These are phyloP conservation scores for Penicillium diatomitis DNA, from an alignment of 495 filamentous ascomycete species.

Conservation along the genomic window DNA sequence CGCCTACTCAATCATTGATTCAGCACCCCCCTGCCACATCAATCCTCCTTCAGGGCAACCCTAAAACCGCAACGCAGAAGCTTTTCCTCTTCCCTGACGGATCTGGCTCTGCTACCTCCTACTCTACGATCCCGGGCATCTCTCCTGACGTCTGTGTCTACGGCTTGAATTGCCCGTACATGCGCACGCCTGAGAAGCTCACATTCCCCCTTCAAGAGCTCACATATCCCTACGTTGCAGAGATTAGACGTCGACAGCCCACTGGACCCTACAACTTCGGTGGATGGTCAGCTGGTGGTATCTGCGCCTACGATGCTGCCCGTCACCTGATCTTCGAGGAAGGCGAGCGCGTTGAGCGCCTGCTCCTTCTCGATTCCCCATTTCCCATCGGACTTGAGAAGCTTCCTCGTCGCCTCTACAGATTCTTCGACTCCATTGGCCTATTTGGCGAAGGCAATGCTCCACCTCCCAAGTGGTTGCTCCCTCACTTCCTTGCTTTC, in stretches of 20 bases:
- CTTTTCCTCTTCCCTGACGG: conserved; percentile 46
- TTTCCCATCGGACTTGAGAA: conserved; percentile 70
- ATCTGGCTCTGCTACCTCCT: conserved; percentile 47
- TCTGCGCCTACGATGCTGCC: conserved; percentile 77
- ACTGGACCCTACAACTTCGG: conserved; percentile 61
- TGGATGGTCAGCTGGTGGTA: conserved; percentile 81
- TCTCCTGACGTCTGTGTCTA: conserved; percentile 47
- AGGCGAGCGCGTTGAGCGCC: conserved; percentile 59
- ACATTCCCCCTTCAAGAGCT: conserved; percentile 47
- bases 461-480: conserved; percentile 66
- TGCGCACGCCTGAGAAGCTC: conserved; percentile 50
- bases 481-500: conserved; percentile 74
- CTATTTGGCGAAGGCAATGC: conserved; percentile 63
- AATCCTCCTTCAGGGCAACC: conserved; percentile 41
- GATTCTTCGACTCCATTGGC: conserved; percentile 71
- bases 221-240: conserved; percentile 49
- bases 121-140: conserved; percentile 49
- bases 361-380: conserved; percentile 78
- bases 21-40: conserved; percentile 40
- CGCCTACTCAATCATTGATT: conserved; percentile 7
- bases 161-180: conserved; percentile 59
- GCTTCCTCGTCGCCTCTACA: conserved; percentile 64
- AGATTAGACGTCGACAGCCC: conserved; percentile 65
- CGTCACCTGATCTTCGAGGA: conserved; percentile 58
- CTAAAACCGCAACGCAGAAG: conserved; percentile 31